Evolutionary conservation across 495 filamentous ascomycete species (phyloP).

Genomic region (Hyaloscypha variabilis): DNA sequence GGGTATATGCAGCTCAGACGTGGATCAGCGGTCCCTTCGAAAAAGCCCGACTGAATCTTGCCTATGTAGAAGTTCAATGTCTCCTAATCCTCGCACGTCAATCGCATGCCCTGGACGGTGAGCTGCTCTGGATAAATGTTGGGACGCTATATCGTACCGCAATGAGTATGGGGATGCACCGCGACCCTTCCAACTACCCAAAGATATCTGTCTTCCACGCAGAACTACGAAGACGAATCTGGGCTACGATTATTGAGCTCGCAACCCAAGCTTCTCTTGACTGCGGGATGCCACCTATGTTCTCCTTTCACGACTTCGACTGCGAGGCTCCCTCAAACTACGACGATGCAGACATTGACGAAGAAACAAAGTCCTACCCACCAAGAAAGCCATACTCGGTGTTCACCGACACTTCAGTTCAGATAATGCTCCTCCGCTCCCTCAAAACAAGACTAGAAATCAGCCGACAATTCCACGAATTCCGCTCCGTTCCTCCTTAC

Average conservation of each 20-base stretch:
- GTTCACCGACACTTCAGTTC: constrained; percentile 54
- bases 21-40: constrained; percentile 57
- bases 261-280: constrained; percentile 58
- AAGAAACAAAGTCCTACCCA: constrained; percentile 41
- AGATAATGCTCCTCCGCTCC: constrained; percentile 50
- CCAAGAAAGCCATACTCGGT: constrained; percentile 34
- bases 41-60: constrained; percentile 51
- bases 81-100: constrained; percentile 58
- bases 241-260: constrained; percentile 65
- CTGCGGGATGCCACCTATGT: constrained; percentile 54
- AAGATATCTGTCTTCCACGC: constrained; percentile 48
- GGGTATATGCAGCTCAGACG: constrained; percentile 58
- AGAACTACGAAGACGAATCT: constrained; percentile 61
- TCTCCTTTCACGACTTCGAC: constrained; percentile 52
- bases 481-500: constrained; percentile 51
- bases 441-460: constrained; percentile 52
- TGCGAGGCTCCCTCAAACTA: constrained; percentile 57
- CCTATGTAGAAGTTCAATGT: constrained; percentile 55
- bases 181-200: constrained; percentile 55
- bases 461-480: constrained; percentile 48
- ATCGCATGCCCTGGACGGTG: constrained; percentile 49
- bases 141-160: constrained; percentile 58
- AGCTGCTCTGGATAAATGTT: constrained; percentile 58
- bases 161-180: constrained; percentile 62
- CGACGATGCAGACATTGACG: constrained; percentile 58